Evolutionary conservation across 768 basidiomycete genomes (phyloP), one percentile per base, ranked within the genome.

Genomic region (Lyophyllum atratum): DNA sequence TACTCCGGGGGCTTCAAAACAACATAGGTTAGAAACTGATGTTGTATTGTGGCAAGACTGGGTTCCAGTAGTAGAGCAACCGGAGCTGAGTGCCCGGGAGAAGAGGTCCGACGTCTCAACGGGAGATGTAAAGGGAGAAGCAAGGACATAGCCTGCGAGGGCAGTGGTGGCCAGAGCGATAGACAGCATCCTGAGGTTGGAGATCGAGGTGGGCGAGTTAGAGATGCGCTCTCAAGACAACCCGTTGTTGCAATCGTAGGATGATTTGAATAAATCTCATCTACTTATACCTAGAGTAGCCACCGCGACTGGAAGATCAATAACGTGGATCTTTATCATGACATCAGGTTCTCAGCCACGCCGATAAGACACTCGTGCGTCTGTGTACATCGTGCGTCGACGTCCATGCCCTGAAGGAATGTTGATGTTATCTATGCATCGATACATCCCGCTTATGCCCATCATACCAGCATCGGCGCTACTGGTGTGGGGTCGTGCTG

Each of bases 1-100:
- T 64, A 89, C 86, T 56, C 86, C 82, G 17, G 87, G 87, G 22
- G 75, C 68, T 69, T 89, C 86, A 56, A 84, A 85, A 67, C 89
- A 90, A 66, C 89, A 90, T 11, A 75, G 66, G 54, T 82, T 68
- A 1, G 76, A 69, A 45, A 79, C 75, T 0, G 68, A 53, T 0
- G 82, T 70, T 1, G 78, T 74, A 59, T 81, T 83, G 49, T 79
- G 77, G 69, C 88, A 89, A 26, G 87, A 89, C 21, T 70, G 64
- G 3, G 74, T 63, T 1, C 82, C 79, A 40, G 72, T 71, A 0
- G 78, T 74, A 1, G 81, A 75, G 62, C 87, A 89, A n/a, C 83
- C 76, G 1, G 86, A 83, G 44, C 55, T 56, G 29, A 62, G 39
- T 17, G 58, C 43, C 12, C 70, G 63, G 19, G 61, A 52, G n/a